Evolutionary conservation across 176 grass and related monocot species (phyloP), one percentile per base, ranked within the genome.

Genomic region (Cenchrus americanus): DNA sequence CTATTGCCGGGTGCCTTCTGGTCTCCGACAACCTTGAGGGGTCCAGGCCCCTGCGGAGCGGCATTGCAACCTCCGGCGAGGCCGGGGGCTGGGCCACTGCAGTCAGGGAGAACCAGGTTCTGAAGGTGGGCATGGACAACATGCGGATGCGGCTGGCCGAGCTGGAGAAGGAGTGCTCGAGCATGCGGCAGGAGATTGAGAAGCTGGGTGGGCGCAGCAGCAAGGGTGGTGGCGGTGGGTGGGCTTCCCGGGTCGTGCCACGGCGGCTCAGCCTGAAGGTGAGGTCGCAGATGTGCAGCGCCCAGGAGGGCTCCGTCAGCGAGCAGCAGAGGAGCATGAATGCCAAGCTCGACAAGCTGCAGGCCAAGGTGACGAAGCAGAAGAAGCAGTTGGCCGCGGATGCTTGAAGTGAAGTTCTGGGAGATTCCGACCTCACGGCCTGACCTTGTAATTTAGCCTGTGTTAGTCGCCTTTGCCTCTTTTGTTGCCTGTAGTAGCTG

Each of bases 61-160:
- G 94, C 12, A 59, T 94, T 11, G 63, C 77, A 0, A 87, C 78
- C 2, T 97, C 94, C 1, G 90, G 94, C 0, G 94, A 97, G 69
- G 90, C 62, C 0, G 92, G 89, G 43, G 87, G 87, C 17, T 94
- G 91, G 91, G 66, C 84, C 8, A 88, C 94, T 2, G 86, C 94
- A 0, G 88, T 89, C 47, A 84, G 90, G 77, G 94, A 97, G 88
- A 97, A 97, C 90, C 92, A 97, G 58, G 90, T 92, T 8, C 79
- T 97, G 77, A 97, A 97, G 74, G 90, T 94, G 0, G 86, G 94
- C 54, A 94, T 97, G 94, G 90, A 97, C 68, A 92, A 85, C 73
- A 94, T 97, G 94, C 82, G 92, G 80, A 89, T 77, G 86, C 80
- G 94, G 22, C 40, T 97, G 54, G 80, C 80, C 0, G 94, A 94